A percentile compares a stretch with the other conserved stretches of the same genome.
Conservation (phyloP, 139 green algal genomes). For the Limnomonas spitsbergensis region DNA sequence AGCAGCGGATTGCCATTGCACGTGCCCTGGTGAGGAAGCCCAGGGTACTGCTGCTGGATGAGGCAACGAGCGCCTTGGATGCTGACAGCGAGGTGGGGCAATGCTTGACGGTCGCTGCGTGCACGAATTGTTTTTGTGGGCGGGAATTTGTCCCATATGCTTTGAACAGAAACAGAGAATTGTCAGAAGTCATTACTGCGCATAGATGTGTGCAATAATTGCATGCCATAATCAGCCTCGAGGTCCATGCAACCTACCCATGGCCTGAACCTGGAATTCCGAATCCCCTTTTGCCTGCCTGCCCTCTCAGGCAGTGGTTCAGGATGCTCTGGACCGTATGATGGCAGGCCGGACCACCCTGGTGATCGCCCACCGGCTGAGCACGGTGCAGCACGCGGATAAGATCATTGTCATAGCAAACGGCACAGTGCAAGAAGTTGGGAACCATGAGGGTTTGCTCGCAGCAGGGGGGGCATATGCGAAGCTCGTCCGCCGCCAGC, state of each 20-base stretch:
- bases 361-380: conserved; percentile 89
- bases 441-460: conserved; percentile 27
- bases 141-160: background rate
- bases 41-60: conserved; percentile 54
- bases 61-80: conserved; percentile 63
- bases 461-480: conserved; percentile 1
- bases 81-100: conserved; percentile 49
- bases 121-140: too few species aligned
- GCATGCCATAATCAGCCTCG: too few species aligned
- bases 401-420: conserved; percentile 71
- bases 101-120: too few species aligned
- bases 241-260: too few species aligned
- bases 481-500: background rate
- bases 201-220: too few species aligned
- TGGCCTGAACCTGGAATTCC: too few species aligned
- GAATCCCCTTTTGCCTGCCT: too few species aligned
- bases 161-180: background rate
- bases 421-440: conserved; percentile 53
- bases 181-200: too few species aligned
- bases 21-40: conserved; percentile 79
- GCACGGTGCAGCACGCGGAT: conserved; percentile 80
- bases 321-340: conserved; percentile 84
- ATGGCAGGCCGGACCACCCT: conserved; percentile 82
- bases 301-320: conserved; percentile 71
- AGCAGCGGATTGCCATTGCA: conserved; percentile 93